These are phyloP conservation scores for Meredithiella fracta DNA, from an alignment of 2,329 filamentous ascomycete genomes.

Conservation along the genomic window DNA sequence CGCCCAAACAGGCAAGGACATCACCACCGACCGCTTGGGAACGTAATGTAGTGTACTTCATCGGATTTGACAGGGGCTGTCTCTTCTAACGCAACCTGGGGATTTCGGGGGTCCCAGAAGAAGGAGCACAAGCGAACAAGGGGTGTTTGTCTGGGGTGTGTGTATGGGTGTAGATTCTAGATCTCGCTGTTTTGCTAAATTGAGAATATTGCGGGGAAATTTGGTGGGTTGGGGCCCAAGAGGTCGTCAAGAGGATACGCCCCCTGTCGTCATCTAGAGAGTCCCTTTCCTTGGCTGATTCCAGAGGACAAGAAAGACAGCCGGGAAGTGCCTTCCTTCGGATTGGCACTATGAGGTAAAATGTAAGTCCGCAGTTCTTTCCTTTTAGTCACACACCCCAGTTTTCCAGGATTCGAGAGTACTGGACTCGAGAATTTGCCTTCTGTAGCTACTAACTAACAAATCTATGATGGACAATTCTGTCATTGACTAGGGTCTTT, in stretches of 20 bases:
- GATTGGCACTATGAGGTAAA: neutral
- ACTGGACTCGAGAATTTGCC: neutral
- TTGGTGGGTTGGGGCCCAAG: neutral
- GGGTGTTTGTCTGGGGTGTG: neutral
- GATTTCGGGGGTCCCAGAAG: neutral
- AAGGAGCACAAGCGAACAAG: neutral
- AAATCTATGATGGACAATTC: neutral
- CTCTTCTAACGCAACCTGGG: neutral
- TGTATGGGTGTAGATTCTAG: neutral
- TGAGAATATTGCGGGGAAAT: constrained; percentile 5
- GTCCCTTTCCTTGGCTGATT: no score
- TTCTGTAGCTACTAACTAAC: neutral
- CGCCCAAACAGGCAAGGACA: neutral
- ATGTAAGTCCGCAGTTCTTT: neutral
- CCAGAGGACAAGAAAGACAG: neutral
- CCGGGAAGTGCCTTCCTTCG: neutral
- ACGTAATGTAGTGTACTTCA: neutral
- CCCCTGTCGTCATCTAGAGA: no score
- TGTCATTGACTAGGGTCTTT: neutral
- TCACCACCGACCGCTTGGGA: neutral
- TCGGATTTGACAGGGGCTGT: neutral
- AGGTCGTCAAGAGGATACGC: no score
- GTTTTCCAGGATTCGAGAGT: neutral
- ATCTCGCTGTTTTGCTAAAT: neutral
- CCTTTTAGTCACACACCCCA: neutral